Evolutionary conservation across 441 rosid species (phyloP).

Genomic region (Populus hybrid): DNA sequence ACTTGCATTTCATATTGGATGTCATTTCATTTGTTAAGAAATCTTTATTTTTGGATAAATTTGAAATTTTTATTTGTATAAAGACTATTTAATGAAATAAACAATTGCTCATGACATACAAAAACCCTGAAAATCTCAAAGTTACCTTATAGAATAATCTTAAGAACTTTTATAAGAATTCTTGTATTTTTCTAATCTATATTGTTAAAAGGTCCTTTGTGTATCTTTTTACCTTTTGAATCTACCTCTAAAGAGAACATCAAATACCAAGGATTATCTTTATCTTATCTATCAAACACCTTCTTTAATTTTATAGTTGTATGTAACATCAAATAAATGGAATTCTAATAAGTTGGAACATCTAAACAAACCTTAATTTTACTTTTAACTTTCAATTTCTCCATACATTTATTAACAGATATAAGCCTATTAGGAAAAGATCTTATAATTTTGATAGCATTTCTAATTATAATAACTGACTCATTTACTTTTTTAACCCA

Average conservation of each 20-base stretch:
- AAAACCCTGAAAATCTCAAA: background rate
- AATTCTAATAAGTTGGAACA: background rate
- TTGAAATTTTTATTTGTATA: background rate
- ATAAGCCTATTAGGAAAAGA: too few species aligned
- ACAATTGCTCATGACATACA: background rate
- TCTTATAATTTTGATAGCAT: too few species aligned
- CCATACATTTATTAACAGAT: too few species aligned
- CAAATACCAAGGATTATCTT: background rate
- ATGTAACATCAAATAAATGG: constrained; percentile 7
- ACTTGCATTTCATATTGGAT: background rate
- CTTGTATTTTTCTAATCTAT: background rate
- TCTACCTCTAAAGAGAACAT: background rate
- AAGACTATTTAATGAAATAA: background rate
- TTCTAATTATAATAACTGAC: too few species aligned
- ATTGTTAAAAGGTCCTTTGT: background rate
- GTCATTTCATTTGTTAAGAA: background rate
- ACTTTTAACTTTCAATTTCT: too few species aligned
- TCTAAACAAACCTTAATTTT: constrained; percentile 1
- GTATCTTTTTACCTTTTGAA: too few species aligned
- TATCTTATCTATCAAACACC: background rate
- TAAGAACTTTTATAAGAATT: background rate
- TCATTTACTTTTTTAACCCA: too few species aligned
- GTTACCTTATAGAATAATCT: background rate
- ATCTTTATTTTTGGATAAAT: background rate
- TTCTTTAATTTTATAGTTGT: background rate